These are phyloP conservation scores for Arthroderma sp. DNA, from an alignment of 2,329 filamentous ascomycete species.

Conservation along the genomic window DNA sequence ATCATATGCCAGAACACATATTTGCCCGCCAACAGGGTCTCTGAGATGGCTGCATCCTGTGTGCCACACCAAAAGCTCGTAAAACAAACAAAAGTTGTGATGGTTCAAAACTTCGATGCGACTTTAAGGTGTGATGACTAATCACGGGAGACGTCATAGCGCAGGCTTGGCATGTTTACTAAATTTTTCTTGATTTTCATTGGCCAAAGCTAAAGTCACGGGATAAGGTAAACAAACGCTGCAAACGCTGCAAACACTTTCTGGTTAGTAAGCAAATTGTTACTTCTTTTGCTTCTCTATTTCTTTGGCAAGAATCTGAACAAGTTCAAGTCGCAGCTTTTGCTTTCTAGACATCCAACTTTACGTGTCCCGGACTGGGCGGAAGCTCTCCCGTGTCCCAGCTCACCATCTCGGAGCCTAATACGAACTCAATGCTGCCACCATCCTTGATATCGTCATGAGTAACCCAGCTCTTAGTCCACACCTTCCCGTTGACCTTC, in stretches of 20 bases:
- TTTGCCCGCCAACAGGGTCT: too few species aligned
- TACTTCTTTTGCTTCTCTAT: too few species aligned
- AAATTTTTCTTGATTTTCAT: background rate
- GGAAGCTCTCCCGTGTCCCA: constrained; percentile 43
- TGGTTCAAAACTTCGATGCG: background rate
- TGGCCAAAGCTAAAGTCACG: background rate
- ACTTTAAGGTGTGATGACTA: background rate
- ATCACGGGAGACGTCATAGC: background rate
- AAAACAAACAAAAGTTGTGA: background rate
- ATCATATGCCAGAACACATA: too few species aligned
- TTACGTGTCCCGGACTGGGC: constrained; percentile 38
- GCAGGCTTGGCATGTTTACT: background rate
- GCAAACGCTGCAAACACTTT: background rate
- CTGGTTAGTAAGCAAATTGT: background rate
- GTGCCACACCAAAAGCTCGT: background rate
- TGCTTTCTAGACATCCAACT: background rate
- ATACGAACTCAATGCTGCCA: constrained; percentile 39
- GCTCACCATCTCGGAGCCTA: constrained; percentile 25
- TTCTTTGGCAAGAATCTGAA: background rate
- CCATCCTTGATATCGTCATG: constrained; percentile 39
- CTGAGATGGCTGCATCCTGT: background rate
- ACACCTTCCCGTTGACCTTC: constrained; percentile 41
- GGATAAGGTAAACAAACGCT: background rate
- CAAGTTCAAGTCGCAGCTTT: background rate
- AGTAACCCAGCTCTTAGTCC: constrained; percentile 45